Percentiles rank a stretch among this genome's conserved stretches.
Evolutionary conservation across 768 basidiomycete species (phyloP).

Genomic region (Xerocomellus amylosporus): DNA sequence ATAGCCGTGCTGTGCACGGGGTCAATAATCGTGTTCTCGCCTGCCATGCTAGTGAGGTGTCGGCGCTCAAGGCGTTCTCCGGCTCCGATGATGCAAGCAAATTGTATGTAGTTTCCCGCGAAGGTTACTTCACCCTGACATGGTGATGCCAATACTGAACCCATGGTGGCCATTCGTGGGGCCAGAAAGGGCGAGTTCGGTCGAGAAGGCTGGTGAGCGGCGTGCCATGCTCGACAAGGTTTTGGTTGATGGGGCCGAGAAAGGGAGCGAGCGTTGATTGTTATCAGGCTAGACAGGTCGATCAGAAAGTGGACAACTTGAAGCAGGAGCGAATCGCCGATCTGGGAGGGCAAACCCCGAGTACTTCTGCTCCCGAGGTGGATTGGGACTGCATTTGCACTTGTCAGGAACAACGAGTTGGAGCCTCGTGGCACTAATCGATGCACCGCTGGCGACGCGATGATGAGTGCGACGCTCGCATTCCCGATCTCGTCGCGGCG

Average conservation of each 20-base stretch:
- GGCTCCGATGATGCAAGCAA: conserved; percentile 18
- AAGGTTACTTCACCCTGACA: conserved; percentile 19
- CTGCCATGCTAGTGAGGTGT: conserved; percentile 29
- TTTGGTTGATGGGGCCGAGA: background rate
- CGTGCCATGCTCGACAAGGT: background rate
- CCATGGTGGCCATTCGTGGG: background rate
- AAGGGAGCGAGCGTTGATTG: conserved; percentile 3
- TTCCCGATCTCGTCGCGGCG: conserved; percentile 15
- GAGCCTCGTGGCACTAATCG: conserved; percentile 22
- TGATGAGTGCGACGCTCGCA: conserved; percentile 22
- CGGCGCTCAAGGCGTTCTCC: conserved; percentile 30
- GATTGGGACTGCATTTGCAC: conserved; percentile 2
- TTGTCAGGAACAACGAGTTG: conserved; percentile 12
- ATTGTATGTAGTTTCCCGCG: conserved; percentile 20
- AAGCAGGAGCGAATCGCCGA: conserved; percentile 6
- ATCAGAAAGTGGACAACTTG: background rate
- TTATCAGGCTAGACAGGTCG: conserved; percentile 5
- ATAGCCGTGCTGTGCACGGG: conserved; percentile 33
- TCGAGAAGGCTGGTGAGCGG: background rate
- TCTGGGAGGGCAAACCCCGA: background rate
- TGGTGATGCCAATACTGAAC: background rate
- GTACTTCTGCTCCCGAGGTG: conserved; percentile 13
- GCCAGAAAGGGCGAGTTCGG: background rate
- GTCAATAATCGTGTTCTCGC: conserved; percentile 24
- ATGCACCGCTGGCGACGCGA: conserved; percentile 13